Evolutionary conservation across 257 asterid species (phyloP).

Genomic region (Solanum gracilifrons): DNA sequence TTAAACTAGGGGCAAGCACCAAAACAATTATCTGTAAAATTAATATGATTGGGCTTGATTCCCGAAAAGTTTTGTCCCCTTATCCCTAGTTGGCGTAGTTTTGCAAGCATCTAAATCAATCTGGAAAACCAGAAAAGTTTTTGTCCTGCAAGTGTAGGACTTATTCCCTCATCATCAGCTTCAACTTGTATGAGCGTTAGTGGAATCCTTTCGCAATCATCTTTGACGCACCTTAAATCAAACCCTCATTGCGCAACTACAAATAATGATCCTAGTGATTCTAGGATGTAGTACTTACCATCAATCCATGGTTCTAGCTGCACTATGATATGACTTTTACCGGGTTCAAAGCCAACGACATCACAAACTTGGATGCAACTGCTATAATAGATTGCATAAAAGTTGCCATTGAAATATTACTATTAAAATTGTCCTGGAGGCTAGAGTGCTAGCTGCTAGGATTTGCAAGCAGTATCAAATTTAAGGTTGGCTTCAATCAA

Average conservation of each 20-base stretch:
- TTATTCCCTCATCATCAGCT: background rate
- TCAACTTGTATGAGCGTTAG: background rate
- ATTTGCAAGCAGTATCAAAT: background rate
- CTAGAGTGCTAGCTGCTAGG: background rate
- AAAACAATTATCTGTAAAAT: too few relatives aligned
- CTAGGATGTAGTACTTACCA: background rate
- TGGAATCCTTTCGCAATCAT: background rate
- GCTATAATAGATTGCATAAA: background rate
- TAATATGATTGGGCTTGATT: background rate
- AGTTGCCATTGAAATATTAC: background rate
- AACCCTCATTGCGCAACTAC: background rate
- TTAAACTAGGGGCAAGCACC: background rate
- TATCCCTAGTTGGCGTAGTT: background rate
- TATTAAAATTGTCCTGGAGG: background rate
- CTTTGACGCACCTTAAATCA: background rate
- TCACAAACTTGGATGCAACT: background rate
- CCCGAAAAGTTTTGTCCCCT: fast-evolving
- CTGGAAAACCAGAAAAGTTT: background rate
- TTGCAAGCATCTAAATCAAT: background rate
- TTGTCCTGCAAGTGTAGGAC: background rate
- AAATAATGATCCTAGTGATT: background rate
- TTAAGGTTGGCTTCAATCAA: background rate
- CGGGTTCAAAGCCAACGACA: background rate
- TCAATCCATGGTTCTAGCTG: background rate
- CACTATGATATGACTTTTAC: background rate